phyloP scores from a whole-genome alignment of 306 rosid genomes.

The Fragaria iinumae region DNA sequence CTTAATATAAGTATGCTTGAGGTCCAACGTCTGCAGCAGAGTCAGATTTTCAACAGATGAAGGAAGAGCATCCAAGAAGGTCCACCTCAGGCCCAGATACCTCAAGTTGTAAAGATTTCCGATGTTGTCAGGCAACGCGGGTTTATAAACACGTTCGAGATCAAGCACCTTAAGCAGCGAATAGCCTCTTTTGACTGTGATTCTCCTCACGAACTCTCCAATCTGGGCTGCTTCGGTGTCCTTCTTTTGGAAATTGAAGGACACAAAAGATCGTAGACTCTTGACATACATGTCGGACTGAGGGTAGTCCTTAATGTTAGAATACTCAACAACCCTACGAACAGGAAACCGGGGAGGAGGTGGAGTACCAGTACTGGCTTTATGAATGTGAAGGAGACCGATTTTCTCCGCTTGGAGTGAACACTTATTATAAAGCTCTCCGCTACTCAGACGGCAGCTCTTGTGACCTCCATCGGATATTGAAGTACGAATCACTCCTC shows the following conservation, averaged over 20 bases:
- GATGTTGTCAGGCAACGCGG: conserved; percentile 5
- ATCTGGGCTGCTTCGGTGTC: conserved; percentile 7
- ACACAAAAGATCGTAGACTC: not conserved
- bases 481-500: conserved; percentile 1
- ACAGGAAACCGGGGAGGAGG: not conserved
- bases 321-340: conserved; percentile 9
- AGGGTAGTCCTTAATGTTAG: not conserved
- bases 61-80: conserved; percentile 19
- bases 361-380: not conserved
- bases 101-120: conserved; percentile 11
- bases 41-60: not conserved
- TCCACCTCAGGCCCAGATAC: conserved; percentile 27
- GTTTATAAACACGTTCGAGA: conserved; percentile 31
- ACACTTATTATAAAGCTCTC: not conserved
- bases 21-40: conserved; percentile 14
- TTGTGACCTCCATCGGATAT: conserved; percentile 14
- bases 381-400: conserved; percentile 1
- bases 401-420: not conserved
- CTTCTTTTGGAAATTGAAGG: conserved; percentile 11
- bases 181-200: conserved; percentile 10
- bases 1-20: conserved; percentile 18
- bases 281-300: not conserved
- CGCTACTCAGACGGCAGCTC: conserved; percentile 16
- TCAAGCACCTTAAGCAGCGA: conserved; percentile 23
- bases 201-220: not conserved